Conservation (phyloP, 2,329 filamentous ascomycete species). For the Phoma sp. region DNA sequence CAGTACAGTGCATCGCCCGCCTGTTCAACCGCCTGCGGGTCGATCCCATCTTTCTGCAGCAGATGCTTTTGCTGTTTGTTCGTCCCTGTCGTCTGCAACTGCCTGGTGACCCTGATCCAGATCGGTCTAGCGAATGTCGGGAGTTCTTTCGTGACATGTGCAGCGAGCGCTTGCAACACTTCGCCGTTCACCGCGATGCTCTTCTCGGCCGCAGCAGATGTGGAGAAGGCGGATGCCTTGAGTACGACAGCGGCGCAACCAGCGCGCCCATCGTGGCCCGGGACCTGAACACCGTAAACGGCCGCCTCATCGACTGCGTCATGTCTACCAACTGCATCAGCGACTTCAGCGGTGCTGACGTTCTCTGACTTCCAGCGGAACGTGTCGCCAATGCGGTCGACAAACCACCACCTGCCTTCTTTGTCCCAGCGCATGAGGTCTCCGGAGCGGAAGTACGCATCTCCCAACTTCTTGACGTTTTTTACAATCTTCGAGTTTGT, state of each 20-base stretch:
- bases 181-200: slow-evolving; percentile 17
- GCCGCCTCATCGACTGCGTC: slow-evolving; percentile 50
- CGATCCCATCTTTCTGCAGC: slow-evolving; percentile 52
- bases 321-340: slow-evolving; percentile 49
- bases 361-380: slow-evolving; percentile 55
- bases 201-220: slow-evolving; percentile 7
- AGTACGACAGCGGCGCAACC: slow-evolving; percentile 53
- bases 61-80: slow-evolving; percentile 56
- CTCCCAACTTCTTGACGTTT: slow-evolving; percentile 44
- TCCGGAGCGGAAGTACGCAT: slow-evolving; percentile 48
- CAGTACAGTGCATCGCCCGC: slow-evolving; percentile 51
- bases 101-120: slow-evolving; percentile 50
- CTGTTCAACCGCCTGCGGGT: slow-evolving; percentile 46
- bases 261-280: slow-evolving; percentile 52
- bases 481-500: slow-evolving; percentile 43
- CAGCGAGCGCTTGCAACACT: slow-evolving; percentile 33
- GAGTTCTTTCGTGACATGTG: slow-evolving; percentile 47
- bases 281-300: slow-evolving; percentile 55
- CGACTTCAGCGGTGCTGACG: slow-evolving; percentile 54
- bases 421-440: slow-evolving; percentile 43
- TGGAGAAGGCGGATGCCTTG: slow-evolving; percentile 16
- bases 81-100: slow-evolving; percentile 54
- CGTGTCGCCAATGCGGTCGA: slow-evolving; percentile 49
- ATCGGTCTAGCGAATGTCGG: slow-evolving; percentile 55
- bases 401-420: slow-evolving; percentile 46